phyloP scores from a whole-genome alignment of 2,329 filamentous ascomycete genomes.

The Colletotrichum euphorbiae region DNA sequence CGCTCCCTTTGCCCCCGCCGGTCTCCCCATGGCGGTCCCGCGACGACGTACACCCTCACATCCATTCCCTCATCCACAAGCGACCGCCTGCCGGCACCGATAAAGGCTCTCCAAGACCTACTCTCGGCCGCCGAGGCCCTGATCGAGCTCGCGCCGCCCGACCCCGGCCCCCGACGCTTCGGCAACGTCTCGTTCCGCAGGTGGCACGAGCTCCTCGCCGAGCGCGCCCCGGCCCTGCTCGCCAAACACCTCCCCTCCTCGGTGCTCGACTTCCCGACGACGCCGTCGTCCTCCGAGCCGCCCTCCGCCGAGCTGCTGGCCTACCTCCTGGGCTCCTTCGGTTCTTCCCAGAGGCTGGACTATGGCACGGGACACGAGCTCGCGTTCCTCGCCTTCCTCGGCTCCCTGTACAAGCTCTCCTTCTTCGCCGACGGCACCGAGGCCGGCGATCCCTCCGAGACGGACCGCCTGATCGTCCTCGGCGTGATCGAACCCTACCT shows the following conservation, averaged over 20 bases:
- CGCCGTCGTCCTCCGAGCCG: constrained; percentile 28
- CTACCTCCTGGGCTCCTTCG: constrained; percentile 89
- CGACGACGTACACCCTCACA: constrained; percentile 57
- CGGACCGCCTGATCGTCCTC: constrained; percentile 85
- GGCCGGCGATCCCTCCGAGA: constrained; percentile 55
- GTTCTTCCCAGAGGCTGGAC: constrained; percentile 88
- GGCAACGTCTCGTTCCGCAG: constrained; percentile 91
- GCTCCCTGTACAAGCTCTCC: constrained; percentile 89
- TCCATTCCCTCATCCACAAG: constrained; percentile 54
- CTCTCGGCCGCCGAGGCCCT: constrained; percentile 73
- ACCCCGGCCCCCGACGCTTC: constrained; percentile 87
- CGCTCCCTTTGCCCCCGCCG: constrained; percentile 82
- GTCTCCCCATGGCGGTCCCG: constrained; percentile 50
- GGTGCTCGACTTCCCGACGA: constrained; percentile 41
- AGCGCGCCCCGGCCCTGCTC: constrained; percentile 67
- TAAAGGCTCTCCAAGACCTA: constrained; percentile 74
- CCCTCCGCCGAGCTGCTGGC: constrained; percentile 47
- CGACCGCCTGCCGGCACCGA: constrained; percentile 59
- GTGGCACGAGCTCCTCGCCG: constrained; percentile 80
- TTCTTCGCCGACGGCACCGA: constrained; percentile 65
- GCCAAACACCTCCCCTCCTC: constrained; percentile 45
- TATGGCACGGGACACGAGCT: constrained; percentile 97
- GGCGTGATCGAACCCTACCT: constrained; percentile 88
- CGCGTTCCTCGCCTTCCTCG: constrained; percentile 93
- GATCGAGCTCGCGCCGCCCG: constrained; percentile 83